Conservation (phyloP, 208 protist genomes). For the Trypanosoma conorhini region DNA sequence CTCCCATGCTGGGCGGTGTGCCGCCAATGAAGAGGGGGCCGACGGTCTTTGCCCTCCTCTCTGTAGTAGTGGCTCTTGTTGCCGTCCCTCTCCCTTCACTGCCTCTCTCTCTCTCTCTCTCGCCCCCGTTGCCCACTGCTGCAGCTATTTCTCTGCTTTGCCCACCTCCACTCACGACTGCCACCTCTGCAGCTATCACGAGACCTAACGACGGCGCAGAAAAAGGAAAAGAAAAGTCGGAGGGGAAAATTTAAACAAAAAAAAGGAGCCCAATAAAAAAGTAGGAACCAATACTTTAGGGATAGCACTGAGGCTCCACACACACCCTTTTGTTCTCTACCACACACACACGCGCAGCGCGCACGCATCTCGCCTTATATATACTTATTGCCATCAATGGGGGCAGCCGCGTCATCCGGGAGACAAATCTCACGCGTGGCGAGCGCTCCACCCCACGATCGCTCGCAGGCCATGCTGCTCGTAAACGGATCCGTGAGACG, state of each 20-base stretch:
- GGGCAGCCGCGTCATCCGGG: constrained; percentile 15
- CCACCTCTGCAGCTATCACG: neutral
- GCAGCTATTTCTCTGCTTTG: neutral
- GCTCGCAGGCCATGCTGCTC: constrained; percentile 15
- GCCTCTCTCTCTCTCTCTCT: neutral
- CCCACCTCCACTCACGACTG: neutral
- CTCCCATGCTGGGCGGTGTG: neutral
- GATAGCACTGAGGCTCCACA: neutral
- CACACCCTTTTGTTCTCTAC: neutral
- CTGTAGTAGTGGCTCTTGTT: too few relatives aligned
- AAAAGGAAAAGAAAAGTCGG: neutral
- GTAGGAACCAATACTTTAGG: neutral
- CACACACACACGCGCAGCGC: neutral
- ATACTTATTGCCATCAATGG: constrained; percentile 10
- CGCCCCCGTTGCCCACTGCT: neutral
- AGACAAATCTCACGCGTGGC: neutral
- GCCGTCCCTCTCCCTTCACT: too few relatives aligned
- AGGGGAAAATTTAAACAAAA: neutral
- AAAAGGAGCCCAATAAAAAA: neutral
- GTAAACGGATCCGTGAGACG: constrained; percentile 23
- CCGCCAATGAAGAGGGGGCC: too few relatives aligned
- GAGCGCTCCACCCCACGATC: neutral
- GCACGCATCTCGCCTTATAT: neutral
- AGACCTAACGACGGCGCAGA: neutral
- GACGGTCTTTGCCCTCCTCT: too few relatives aligned